Base-by-base conservation (phyloP, 352 stramenopile genomes). In the Pythium chondricola region DNA sequence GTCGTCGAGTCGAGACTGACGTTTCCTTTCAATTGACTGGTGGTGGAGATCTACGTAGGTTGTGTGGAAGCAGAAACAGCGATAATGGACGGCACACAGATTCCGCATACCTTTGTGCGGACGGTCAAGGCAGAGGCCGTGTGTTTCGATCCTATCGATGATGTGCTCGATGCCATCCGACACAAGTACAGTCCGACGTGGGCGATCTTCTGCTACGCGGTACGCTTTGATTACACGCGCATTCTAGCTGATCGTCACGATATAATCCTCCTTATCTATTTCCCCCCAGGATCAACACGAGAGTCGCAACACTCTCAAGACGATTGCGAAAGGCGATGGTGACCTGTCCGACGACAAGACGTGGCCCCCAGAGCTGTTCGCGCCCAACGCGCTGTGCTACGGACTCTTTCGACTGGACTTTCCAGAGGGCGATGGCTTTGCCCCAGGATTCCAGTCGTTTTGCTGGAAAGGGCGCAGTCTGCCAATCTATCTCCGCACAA, bases 401-500 rank as follows among this genome's bases (percentile, higher is more conserved):
- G 83, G 79, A 18, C 64, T 93, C 29, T 84, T 60, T 30, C 83
- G 81, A 16, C 45, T 93, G 36, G 75, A 89, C 38, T 83, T 78
- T 30, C 71, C 84, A 25, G 70, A 83, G 30, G 68, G 81, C 30
- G 73, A 85, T 42, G 52, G 51, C n/a, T 65, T 81, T 26, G 73
- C 79, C 16, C 75, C 78, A 13, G 84, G 71, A 25, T 83, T 89
- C 30, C 48, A 93, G 21, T 95, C 83, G 22, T 92, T 92, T 42
- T 93, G 81, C 67, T 95, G 83, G 83, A 95, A 95, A 70, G 83
- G 83, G 38, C 63, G 74, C n/a, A 89, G 76, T 42, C 56, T 92
- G 8, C 81, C 83, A 3, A 91, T 95, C 45, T 88, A 90, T 36
- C 36, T 93, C 32, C 79, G 83, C 39, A 89, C 80, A 6, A 95